Percentiles rank a stretch among this genome's conserved stretches.
These are phyloP conservation scores for Penicillium herquei DNA, from an alignment of 495 filamentous ascomycete species.

Conservation along the genomic window DNA sequence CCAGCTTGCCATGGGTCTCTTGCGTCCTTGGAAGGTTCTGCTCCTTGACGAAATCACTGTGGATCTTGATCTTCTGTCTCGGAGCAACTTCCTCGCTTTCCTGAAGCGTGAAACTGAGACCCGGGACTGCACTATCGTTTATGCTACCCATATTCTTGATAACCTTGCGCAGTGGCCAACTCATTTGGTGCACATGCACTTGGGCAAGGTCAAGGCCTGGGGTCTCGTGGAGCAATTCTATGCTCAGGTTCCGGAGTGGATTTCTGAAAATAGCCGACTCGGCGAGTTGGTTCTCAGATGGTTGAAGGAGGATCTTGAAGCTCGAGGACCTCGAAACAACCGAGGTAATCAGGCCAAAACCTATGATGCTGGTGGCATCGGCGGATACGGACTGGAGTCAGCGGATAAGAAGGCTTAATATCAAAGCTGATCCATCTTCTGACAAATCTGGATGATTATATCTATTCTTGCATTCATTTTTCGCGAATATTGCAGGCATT, in stretches of 20 bases:
- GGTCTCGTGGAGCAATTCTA: constrained; percentile 63
- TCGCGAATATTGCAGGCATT: background rate
- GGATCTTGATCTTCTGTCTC: constrained; percentile 82
- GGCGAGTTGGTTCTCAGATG: constrained; percentile 85
- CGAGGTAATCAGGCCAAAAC: constrained; percentile 64
- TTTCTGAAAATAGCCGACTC: constrained; percentile 64
- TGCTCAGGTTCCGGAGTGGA: constrained; percentile 37
- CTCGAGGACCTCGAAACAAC: constrained; percentile 72
- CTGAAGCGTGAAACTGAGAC: constrained; percentile 81
- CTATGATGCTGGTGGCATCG: constrained; percentile 64
- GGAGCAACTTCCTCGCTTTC: constrained; percentile 83
- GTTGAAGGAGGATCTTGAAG: constrained; percentile 78
- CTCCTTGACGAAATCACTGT: constrained; percentile 97
- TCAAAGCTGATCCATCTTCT: background rate
- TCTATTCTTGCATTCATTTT: background rate
- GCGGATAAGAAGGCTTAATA: constrained; percentile 26
- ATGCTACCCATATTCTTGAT: constrained; percentile 96
- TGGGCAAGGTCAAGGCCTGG: constrained; percentile 82
- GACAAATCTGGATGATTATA: constrained; percentile 5
- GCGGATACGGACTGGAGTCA: constrained; percentile 81
- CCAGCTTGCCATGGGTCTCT: constrained; percentile 91
- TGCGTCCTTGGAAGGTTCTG: constrained; percentile 89
- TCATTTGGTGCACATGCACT: constrained; percentile 90
- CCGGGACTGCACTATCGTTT: constrained; percentile 85
- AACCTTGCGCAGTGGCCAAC: constrained; percentile 91